Evolutionary conservation across 768 basidiomycete species (phyloP).

Genomic region (Tylopilus plumbeoviolaceoides): DNA sequence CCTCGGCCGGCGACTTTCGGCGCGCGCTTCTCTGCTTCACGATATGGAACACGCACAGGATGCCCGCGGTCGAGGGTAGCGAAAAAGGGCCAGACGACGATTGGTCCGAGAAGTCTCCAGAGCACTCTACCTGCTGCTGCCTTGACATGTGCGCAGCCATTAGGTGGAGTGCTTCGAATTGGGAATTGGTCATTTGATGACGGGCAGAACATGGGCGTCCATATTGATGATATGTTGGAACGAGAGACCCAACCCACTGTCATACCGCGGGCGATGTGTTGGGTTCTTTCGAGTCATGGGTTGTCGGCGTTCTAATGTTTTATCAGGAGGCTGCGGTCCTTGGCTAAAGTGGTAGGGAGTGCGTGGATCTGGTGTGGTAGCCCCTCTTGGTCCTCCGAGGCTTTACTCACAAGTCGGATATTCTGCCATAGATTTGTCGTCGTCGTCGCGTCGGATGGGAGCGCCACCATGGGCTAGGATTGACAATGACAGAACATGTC

Average conservation of each 20-base stretch:
- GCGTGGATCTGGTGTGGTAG: conserved; percentile 15
- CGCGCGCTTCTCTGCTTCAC: conserved; percentile 19
- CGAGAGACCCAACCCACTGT: conserved; percentile 17
- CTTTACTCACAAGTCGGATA: background rate
- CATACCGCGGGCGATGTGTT: conserved; percentile 11
- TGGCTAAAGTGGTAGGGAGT: conserved; percentile 1
- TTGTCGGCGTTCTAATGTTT: conserved; percentile 16
- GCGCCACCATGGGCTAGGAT: conserved; percentile 3
- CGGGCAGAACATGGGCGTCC: conserved; percentile 5
- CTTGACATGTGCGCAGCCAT: conserved; percentile 12
- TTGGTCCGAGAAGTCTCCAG: conserved; percentile 19
- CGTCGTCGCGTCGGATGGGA: background rate
- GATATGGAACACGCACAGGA: conserved; percentile 30
- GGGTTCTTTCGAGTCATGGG: conserved; percentile 12
- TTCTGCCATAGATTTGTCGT: background rate
- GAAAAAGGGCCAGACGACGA: conserved; percentile 4
- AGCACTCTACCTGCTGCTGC: conserved; percentile 7
- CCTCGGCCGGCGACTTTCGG: conserved; percentile 11
- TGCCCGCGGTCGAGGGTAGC: conserved; percentile 27
- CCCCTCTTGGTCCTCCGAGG: conserved; percentile 17
- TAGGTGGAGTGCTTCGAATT: conserved; percentile 28
- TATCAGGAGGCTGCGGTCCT: conserved; percentile 25
- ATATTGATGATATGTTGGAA: conserved; percentile 14
- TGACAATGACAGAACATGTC: conserved; percentile 19
- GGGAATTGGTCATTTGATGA: conserved; percentile 26